Percentiles rank a stretch among this genome's conserved stretches.
phyloP scores from a whole-genome alignment of 169 alveolate species.

The Plasmodium adleri region DNA sequence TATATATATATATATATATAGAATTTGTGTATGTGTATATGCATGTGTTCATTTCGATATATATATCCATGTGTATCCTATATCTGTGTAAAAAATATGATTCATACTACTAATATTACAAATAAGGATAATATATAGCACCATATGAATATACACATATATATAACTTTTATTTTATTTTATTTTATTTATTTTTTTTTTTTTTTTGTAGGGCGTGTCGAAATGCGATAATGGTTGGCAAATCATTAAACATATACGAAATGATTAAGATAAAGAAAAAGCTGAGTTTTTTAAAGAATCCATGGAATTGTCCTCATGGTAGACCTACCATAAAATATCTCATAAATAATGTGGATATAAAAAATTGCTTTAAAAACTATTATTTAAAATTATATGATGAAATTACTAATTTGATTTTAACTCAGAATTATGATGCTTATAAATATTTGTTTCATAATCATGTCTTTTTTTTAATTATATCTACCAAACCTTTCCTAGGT shows the following conservation, averaged over 20 bases:
- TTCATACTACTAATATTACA: not conserved
- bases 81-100: not conserved
- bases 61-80: constrained; percentile 90
- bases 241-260: constrained; percentile 86
- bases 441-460: constrained; percentile 63
- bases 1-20: constrained; percentile 80
- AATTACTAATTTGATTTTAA: constrained; percentile 33
- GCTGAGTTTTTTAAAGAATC: constrained; percentile 93
- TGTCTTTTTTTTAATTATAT: constrained; percentile 62
- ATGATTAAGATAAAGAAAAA: constrained; percentile 92
- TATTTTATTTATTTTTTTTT: constrained; percentile 41
- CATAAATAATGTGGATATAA: constrained; percentile 39
- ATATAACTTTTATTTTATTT: not conserved
- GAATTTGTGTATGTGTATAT: constrained; percentile 15
- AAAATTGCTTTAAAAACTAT: constrained; percentile 53
- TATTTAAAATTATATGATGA: constrained; percentile 63
- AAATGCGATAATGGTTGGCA: constrained; percentile 97
- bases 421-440: constrained; percentile 46
- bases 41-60: not conserved
- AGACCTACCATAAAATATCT: constrained; percentile 96
- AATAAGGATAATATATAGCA: too few species aligned
- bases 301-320: constrained; percentile 99
- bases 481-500: constrained; percentile 57
- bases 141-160: not conserved
- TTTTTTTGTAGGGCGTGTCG: constrained; percentile 94